These are phyloP conservation scores for Sporothrix euskadiensis DNA, from an alignment of 2,329 filamentous ascomycete species.

Conservation along the genomic window DNA sequence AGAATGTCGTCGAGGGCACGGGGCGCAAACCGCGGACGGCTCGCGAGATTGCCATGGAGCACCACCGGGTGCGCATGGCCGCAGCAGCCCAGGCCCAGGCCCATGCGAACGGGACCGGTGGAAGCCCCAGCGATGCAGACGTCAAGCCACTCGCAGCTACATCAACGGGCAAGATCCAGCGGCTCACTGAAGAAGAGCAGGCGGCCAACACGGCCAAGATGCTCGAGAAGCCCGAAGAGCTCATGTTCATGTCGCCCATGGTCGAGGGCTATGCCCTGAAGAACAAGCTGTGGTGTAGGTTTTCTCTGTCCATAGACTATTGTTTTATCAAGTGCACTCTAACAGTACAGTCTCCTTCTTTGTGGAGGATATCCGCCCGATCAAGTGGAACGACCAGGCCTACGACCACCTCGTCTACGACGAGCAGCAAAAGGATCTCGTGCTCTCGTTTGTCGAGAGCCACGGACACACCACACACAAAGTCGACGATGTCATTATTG, in stretches of 20 bases:
- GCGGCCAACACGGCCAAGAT: slow-evolving; percentile 45
- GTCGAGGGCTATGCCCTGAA: slow-evolving; percentile 50
- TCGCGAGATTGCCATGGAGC: background rate
- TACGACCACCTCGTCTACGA: slow-evolving; percentile 51
- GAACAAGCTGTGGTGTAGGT: slow-evolving; percentile 49
- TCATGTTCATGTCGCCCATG: slow-evolving; percentile 46
- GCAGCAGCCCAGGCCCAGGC: background rate
- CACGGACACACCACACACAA: slow-evolving; percentile 38
- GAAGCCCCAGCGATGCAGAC: background rate
- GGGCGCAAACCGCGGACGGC: slow-evolving; percentile 4
- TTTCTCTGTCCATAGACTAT: background rate
- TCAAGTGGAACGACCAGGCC: slow-evolving; percentile 49
- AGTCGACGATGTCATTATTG: slow-evolving; percentile 44
- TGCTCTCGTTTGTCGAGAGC: slow-evolving; percentile 51
- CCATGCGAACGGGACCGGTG: background rate
- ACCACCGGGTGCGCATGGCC: background rate
- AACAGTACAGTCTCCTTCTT: slow-evolving; percentile 38
- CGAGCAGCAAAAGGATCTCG: slow-evolving; percentile 49
- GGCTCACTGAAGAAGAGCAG: slow-evolving; percentile 41
- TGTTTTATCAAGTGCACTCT: background rate
- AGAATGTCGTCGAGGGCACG: slow-evolving; percentile 31
- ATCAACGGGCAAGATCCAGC: slow-evolving; percentile 22
- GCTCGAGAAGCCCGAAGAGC: slow-evolving; percentile 42
- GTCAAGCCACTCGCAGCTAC: background rate
- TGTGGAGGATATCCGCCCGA: slow-evolving; percentile 46